phyloP scores from a whole-genome alignment of 192 early-diverging fungal species.

The Coemansia sp. region DNA sequence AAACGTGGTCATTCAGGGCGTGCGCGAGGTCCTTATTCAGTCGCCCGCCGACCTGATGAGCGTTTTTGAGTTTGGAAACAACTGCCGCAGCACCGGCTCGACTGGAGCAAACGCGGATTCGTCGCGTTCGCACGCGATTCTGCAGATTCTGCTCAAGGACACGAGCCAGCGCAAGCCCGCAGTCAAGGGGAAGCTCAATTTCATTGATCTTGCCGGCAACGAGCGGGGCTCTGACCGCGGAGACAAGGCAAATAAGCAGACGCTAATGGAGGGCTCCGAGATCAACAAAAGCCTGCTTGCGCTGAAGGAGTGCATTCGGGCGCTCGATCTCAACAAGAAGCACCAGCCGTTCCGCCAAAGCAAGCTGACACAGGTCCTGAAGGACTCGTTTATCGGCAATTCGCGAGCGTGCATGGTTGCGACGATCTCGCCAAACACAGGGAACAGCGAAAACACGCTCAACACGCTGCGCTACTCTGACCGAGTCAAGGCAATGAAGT shows the following conservation, averaged over 20 bases:
- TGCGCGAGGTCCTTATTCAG: conserved; percentile 84
- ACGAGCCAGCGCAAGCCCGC: conserved; percentile 57
- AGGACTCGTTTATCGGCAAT: conserved; percentile 98
- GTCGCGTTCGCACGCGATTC: conserved; percentile 95
- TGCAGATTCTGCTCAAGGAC: conserved; percentile 86
- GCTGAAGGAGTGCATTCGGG: conserved; percentile 97
- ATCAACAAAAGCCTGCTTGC: conserved; percentile 99
- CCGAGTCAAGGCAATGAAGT: conserved; percentile 59
- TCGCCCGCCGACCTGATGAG: conserved; percentile 83
- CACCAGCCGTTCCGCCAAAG: conserved; percentile 97
- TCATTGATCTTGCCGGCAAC: conserved; percentile 97
- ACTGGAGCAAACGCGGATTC: conserved; percentile 95
- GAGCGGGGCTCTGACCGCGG: conserved; percentile 97
- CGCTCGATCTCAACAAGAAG: conserved; percentile 88
- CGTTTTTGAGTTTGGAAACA: conserved; percentile 91
- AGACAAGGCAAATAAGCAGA: conserved; percentile 82
- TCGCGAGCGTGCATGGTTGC: conserved; percentile 99
- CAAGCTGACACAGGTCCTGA: conserved; percentile 95
- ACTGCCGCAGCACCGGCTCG: conserved; percentile 85
- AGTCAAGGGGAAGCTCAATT: conserved; percentile 84
- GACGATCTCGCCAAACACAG: conserved; percentile 92
- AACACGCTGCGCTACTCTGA: conserved; percentile 98
- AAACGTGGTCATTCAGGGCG: conserved; percentile 87
- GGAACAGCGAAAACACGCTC: conserved; percentile 92
- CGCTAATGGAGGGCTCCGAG: conserved; percentile 97